These are phyloP conservation scores for Rhodotorula sp. DNA, from an alignment of 1,284 basidiomycete species.

Conservation along the genomic window DNA sequence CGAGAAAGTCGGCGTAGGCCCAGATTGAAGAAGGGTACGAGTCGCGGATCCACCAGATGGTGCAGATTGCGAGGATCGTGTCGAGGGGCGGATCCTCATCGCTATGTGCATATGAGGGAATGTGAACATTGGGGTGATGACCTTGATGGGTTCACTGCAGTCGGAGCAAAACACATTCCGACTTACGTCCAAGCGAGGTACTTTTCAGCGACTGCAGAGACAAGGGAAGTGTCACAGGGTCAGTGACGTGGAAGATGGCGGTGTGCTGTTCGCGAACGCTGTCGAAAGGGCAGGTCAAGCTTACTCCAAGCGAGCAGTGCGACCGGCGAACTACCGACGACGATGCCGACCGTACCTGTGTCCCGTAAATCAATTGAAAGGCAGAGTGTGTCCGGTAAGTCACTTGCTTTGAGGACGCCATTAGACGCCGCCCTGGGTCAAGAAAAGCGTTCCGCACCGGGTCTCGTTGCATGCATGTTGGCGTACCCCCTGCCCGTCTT, in stretches of 20 bases:
- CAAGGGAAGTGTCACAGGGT: background rate
- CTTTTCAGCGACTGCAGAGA: constrained; percentile 52
- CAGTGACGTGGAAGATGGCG: background rate
- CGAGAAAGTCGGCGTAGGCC: constrained; percentile 48
- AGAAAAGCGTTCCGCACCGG: constrained; percentile 38
- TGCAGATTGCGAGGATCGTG: constrained; percentile 49
- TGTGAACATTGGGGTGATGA: background rate
- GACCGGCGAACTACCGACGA: constrained; percentile 49
- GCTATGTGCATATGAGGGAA: background rate
- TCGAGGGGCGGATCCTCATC: constrained; percentile 45
- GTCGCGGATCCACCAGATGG: constrained; percentile 53
- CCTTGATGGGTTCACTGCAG: background rate
- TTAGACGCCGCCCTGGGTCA: too few species aligned
- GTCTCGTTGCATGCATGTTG: constrained; percentile 47
- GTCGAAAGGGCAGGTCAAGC: background rate
- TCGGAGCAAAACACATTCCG: background rate
- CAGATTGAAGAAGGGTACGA: constrained; percentile 52
- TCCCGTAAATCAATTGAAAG: background rate
- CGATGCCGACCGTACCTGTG: constrained; percentile 18
- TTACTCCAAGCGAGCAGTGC: constrained; percentile 51
- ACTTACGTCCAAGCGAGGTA: constrained; percentile 49
- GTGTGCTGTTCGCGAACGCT: background rate
- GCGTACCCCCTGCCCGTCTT: constrained; percentile 32
- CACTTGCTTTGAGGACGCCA: background rate
- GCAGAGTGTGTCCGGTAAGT: background rate